Percentiles rank a stretch among this genome's conserved stretches.
These are phyloP conservation scores for Vararia minispora DNA, from an alignment of 768 basidiomycete genomes.

Conservation along the genomic window DNA sequence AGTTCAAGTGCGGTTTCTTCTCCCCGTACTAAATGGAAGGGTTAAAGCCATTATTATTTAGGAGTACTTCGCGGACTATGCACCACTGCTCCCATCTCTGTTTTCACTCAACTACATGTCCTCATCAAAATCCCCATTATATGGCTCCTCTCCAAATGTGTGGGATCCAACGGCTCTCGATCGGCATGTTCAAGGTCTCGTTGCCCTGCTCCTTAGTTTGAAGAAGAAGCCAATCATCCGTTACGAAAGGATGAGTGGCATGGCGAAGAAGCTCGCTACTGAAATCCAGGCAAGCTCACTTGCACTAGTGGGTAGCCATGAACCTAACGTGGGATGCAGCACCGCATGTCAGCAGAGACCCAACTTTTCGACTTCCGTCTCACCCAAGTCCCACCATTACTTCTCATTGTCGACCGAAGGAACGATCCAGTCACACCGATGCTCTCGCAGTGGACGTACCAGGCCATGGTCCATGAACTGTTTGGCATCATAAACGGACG, in stretches of 20 bases:
- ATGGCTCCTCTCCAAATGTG: conserved; percentile 56
- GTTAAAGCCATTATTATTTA: conserved; percentile 21
- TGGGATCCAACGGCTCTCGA: conserved; percentile 72
- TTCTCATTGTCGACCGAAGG: conserved; percentile 88
- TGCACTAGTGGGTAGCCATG: no score
- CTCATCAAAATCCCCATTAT: conserved; percentile 48
- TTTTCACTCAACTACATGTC: conserved; percentile 82
- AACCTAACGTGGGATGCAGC: no score
- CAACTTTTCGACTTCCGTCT: conserved; percentile 86
- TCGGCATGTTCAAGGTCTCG: conserved; percentile 68
- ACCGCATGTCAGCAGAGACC: conserved; percentile 69
- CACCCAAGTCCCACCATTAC: conserved; percentile 77
- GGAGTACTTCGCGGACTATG: conserved; percentile 98
- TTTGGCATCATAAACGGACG: conserved; percentile 90
- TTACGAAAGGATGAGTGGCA: conserved; percentile 85
- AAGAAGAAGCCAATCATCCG: conserved; percentile 94
- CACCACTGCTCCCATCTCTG: conserved; percentile 73
- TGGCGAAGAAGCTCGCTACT: conserved; percentile 81
- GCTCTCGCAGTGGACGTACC: conserved; percentile 97
- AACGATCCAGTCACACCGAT: conserved; percentile 97
- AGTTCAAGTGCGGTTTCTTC: conserved; percentile 62
- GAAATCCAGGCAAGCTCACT: conserved; percentile 63
- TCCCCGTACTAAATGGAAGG: conserved; percentile 7
- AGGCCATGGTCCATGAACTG: conserved; percentile 98
- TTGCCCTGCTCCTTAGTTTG: conserved; percentile 81